A percentile compares a stretch with the other conserved stretches of the same genome.
Conservation (phyloP, 1,284 basidiomycete genomes). For the Boletellus sp. region DNA sequence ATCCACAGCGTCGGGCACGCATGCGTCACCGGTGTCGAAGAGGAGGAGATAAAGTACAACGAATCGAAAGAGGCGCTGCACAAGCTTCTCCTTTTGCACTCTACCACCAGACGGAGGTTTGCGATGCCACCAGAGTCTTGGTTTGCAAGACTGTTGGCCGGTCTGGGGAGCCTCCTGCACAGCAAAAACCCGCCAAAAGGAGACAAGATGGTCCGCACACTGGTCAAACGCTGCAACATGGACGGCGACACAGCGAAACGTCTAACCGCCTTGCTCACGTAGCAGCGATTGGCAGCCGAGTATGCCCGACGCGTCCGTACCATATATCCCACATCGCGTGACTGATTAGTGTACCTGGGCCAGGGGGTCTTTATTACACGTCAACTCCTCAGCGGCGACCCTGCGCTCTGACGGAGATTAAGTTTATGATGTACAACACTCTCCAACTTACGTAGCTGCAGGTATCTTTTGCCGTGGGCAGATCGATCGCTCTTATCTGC, state of each 20-base stretch:
- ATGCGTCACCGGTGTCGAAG: constrained; percentile 38
- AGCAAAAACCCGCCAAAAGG: constrained; percentile 21
- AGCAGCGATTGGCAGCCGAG: not conserved
- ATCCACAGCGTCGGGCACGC: constrained; percentile 34
- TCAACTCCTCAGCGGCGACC: not conserved
- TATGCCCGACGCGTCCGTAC: not conserved
- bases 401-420: not conserved
- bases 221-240: constrained; percentile 29
- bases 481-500: not conserved
- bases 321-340: not conserved
- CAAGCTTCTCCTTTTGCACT: constrained; percentile 17
- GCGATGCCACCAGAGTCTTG: constrained; percentile 26
- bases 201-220: constrained; percentile 24
- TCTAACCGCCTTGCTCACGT: constrained; percentile 14
- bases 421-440: not conserved
- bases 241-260: constrained; percentile 28
- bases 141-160: constrained; percentile 22
- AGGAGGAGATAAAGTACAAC: constrained; percentile 27
- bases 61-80: constrained; percentile 19
- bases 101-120: constrained; percentile 17
- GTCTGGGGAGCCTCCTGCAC: constrained; percentile 20
- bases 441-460: not conserved
- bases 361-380: not conserved
- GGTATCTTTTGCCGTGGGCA: not conserved
- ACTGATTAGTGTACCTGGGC: not conserved